Evolutionary conservation across 495 filamentous ascomycete genomes (phyloP).

Genomic region (Filosporella fistucella): DNA sequence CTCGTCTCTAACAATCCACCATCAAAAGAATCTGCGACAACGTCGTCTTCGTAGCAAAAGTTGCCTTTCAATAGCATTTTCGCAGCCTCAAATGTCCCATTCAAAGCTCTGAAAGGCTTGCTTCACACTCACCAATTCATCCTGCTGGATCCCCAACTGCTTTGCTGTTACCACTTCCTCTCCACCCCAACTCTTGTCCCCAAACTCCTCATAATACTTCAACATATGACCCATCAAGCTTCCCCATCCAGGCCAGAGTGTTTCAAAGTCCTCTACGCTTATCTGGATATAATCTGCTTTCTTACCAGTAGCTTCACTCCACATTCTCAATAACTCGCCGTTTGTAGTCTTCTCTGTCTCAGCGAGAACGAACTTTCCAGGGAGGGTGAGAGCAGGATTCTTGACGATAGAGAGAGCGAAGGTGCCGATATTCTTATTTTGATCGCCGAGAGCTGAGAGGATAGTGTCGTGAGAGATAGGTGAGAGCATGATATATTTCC

Average conservation of each 20-base stretch:
- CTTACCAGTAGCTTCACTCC: constrained; percentile 29
- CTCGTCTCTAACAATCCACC: no score
- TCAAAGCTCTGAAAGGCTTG: no score
- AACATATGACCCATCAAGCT: constrained; percentile 37
- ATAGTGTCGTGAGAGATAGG: constrained; percentile 26
- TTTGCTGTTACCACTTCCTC: constrained; percentile 9
- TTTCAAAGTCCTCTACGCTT: constrained; percentile 22
- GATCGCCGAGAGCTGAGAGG: constrained; percentile 34
- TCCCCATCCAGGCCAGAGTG: constrained; percentile 31
- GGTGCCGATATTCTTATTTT: constrained; percentile 29
- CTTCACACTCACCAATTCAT: no score
- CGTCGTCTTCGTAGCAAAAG: no score
- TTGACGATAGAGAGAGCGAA: constrained; percentile 35
- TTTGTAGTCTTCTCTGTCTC: constrained; percentile 23
- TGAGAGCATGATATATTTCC: constrained; percentile 31
- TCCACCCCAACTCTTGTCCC: constrained; percentile 29
- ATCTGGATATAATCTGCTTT: constrained; percentile 22
- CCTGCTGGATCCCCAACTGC: constrained; percentile 13
- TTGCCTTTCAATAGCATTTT: no score
- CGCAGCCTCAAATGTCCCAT: no score
- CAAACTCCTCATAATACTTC: constrained; percentile 31
- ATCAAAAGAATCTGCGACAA: no score
- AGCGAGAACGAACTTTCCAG: constrained; percentile 28
- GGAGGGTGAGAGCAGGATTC: constrained; percentile 28
- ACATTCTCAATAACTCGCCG: constrained; percentile 32